A percentile compares a stretch with the other conserved stretches of the same genome.
Evolutionary conservation across 169 alveolate species (phyloP).

Genomic region (Amoebophrya sp.): DNA sequence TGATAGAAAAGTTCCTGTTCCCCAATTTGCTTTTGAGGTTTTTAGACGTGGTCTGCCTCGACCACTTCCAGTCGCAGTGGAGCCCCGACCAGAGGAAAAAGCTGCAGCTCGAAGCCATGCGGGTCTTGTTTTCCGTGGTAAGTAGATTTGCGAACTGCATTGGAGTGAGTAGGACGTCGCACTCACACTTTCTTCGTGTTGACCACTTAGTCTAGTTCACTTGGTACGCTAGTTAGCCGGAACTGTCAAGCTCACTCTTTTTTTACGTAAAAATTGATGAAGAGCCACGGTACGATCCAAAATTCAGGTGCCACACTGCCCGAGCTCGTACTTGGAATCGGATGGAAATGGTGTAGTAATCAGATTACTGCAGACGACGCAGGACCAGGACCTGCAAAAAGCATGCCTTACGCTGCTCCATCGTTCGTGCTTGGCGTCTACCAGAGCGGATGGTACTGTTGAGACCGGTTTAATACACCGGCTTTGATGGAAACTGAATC

Average conservation of each 20-base stretch:
- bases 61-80: neutral
- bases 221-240: no score
- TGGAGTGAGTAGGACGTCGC: no score
- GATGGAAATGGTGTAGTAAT: neutral
- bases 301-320: neutral
- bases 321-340: neutral
- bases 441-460: neutral
- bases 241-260: no score
- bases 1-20: neutral
- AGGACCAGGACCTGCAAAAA: neutral
- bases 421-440: neutral
- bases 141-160: no score
- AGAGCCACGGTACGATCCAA: no score
- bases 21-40: neutral
- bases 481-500: no score
- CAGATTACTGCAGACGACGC: neutral
- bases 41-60: neutral
- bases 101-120: slow-evolving; percentile 15
- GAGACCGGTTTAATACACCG: no score
- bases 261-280: no score
- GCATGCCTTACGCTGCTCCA: neutral
- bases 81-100: neutral
- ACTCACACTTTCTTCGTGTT: no score
- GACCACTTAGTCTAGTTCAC: no score
- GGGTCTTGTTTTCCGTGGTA: neutral